Conservation (phyloP, 2,329 filamentous ascomycete genomes). For the Cyphellophora attinorum region DNA sequence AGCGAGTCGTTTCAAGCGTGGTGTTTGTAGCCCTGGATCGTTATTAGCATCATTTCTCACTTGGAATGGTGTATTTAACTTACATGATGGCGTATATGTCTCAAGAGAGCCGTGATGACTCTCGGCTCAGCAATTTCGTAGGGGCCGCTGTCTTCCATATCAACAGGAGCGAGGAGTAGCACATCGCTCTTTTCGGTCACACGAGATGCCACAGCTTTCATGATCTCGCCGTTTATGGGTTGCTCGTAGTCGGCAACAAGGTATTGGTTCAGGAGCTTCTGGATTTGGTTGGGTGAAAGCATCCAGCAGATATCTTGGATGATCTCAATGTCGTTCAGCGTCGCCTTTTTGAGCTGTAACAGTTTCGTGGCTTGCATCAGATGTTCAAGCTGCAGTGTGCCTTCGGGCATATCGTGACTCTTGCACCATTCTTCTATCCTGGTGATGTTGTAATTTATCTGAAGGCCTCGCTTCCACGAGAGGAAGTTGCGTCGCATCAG, state of each 20-base stretch:
- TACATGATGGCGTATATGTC: conserved; percentile 96
- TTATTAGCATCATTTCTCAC: conserved; percentile 18
- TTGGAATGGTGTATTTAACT: conserved; percentile 29
- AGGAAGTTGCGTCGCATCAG: conserved; percentile 97
- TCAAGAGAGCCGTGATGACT: conserved; percentile 91
- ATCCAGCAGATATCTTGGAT: conserved; percentile 98
- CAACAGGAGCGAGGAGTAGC: conserved; percentile 81
- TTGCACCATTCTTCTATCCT: conserved; percentile 99
- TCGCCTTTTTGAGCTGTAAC: conserved; percentile 96
- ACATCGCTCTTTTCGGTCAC: conserved; percentile 99
- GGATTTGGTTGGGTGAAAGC: conserved; percentile 96
- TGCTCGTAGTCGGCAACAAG: conserved; percentile 98
- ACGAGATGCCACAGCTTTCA: conserved; percentile 95
- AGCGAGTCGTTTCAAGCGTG: conserved; percentile 86
- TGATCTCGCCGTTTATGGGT: conserved; percentile 98
- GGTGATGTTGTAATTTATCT: conserved; percentile 99
- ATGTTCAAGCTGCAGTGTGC: conserved; percentile 93
- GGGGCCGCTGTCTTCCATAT: conserved; percentile 97
- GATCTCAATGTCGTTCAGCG: conserved; percentile 97
- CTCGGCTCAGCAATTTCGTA: conserved; percentile 97
- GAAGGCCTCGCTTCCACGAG: conserved; percentile 96
- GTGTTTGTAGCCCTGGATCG: conserved; percentile 78
- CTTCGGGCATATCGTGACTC: conserved; percentile 98
- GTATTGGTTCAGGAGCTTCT: conserved; percentile 97
- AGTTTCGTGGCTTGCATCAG: conserved; percentile 98